Percentiles rank a stretch among this genome's conserved stretches.
Conservation (phyloP, 2,329 filamentous ascomycete genomes). For the Daldinia eschscholtzii region DNA sequence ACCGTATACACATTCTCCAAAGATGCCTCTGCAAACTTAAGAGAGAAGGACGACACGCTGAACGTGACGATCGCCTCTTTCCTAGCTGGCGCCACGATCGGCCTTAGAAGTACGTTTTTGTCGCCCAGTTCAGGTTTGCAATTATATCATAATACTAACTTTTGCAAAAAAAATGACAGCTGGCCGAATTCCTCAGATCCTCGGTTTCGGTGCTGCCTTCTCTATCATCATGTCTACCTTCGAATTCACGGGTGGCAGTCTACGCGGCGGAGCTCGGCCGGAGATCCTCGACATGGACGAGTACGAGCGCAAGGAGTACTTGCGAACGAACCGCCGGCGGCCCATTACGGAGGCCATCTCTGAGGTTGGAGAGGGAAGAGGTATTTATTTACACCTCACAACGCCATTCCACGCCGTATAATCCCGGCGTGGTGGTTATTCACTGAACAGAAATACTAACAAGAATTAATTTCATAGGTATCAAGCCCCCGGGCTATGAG, state of each 20-base stretch:
- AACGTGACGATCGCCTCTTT: conserved; percentile 83
- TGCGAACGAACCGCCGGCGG: conserved; percentile 80
- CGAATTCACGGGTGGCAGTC: conserved; percentile 71
- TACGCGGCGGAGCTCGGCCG: conserved; percentile 61
- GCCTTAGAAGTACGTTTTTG: conserved; percentile 74
- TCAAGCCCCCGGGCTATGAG: conserved; percentile 84
- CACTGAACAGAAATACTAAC: conserved; percentile 3
- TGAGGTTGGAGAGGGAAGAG: conserved; percentile 87
- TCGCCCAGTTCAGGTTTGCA: neutral
- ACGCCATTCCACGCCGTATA: conserved; percentile 10
- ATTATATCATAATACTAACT: conserved; percentile 1
- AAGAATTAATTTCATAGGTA: conserved; percentile 65
- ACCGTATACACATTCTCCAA: conserved; percentile 83
- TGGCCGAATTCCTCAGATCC: conserved; percentile 71
- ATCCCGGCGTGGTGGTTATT: neutral
- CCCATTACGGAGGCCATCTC: conserved; percentile 83
- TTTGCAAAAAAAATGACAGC: conserved; percentile 54
- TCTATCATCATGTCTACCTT: conserved; percentile 69
- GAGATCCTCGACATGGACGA: conserved; percentile 73
- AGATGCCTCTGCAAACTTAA: conserved; percentile 83
- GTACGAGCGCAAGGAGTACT: conserved; percentile 79
- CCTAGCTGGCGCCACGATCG: conserved; percentile 78
- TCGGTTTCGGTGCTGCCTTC: conserved; percentile 71
- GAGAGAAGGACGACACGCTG: conserved; percentile 83
- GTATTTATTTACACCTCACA: conserved; percentile 63